Evolutionary conservation across 2,329 filamentous ascomycete genomes (phyloP), one percentile per base, ranked within the genome.

Genomic region (Echinosphaeria canescens): DNA sequence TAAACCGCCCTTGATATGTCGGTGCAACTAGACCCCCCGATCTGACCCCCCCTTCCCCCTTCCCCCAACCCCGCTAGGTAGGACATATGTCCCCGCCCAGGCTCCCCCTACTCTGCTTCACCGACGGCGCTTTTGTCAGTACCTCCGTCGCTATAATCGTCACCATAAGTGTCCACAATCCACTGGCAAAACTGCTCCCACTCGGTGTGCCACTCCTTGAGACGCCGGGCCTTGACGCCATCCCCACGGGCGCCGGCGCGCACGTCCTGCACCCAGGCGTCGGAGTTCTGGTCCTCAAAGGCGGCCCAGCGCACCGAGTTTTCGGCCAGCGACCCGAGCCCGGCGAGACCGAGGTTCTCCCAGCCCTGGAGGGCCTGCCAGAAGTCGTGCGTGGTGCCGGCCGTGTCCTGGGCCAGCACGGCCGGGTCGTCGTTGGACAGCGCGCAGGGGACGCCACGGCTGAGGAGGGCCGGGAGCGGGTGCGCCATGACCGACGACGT

Each of bases 181-280:
- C 82, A 93, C 28, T 81, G 59, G 42, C 84, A 95, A 43, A 88
- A 95, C 41, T 67, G 62, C 54, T 95, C 85, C 69, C 84, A 95
- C 36, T 78, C 67, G 19, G 67, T 51, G 26, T 66, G 63, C 80
- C 84, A 93, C 46, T 84, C 62, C 44, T 69, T 68, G 46, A 95
- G 49, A 33, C 73, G 59, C 44, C 69, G 44, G 0, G 78, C 78
- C 44, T 88, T 75, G 28, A 75, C 37, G 0, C 79, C 69, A 25
- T 56, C 54, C 2, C 81, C 84, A 33, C 75, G 53, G 23, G 72
- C 71, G 1, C 80, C 84, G 34, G 75, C 68, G 31, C 66, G 72
- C 34, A 93, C 61, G 29, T 70, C 76, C 29, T 64, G 58, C 13
- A 59, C 48, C 81, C 84, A 93, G 24, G 73, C 66, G 6, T 68